Percentiles rank a stretch among this genome's conserved stretches.
Conservation (phyloP, 2,329 filamentous ascomycete species). For the Apiospora koreana region DNA sequence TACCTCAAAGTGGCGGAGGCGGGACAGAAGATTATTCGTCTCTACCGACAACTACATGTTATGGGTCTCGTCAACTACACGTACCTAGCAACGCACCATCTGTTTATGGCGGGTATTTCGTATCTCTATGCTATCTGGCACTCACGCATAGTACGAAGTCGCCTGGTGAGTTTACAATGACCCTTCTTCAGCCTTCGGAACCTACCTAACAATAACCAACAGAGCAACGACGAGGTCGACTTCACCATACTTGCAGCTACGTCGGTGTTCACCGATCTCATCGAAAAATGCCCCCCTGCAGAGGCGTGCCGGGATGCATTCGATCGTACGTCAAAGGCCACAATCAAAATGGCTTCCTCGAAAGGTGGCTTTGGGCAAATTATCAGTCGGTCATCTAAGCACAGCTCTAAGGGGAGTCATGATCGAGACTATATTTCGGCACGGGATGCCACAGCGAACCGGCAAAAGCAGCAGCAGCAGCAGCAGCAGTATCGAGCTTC, state of each 20-base stretch:
- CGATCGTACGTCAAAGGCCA: constrained; percentile 91
- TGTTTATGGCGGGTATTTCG: constrained; percentile 96
- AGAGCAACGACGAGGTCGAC: constrained; percentile 94
- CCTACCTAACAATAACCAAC: not conserved
- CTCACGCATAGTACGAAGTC: constrained; percentile 82
- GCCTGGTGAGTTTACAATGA: constrained; percentile 67
- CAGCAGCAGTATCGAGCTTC: constrained; percentile 20
- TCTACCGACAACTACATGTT: constrained; percentile 88
- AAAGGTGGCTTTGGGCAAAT: constrained; percentile 75
- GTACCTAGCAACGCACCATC: constrained; percentile 90
- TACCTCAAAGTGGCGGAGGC: constrained; percentile 95
- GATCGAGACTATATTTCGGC: constrained; percentile 32
- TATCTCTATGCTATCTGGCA: constrained; percentile 99
- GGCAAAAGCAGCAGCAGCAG: constrained; percentile 21
- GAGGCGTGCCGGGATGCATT: constrained; percentile 95
- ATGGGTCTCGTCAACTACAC: constrained; percentile 93
- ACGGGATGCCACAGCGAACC: constrained; percentile 32
- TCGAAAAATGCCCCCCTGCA: constrained; percentile 91
- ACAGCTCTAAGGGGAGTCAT: constrained; percentile 23
- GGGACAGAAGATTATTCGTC: constrained; percentile 85
- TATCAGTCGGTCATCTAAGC: constrained; percentile 31
- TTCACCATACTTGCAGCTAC: constrained; percentile 93
- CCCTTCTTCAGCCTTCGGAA: not conserved
- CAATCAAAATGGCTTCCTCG: constrained; percentile 90
- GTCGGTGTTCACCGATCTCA: constrained; percentile 87